phyloP scores from a whole-genome alignment of 148 eudicot species.

The Arbutus unedo region DNA sequence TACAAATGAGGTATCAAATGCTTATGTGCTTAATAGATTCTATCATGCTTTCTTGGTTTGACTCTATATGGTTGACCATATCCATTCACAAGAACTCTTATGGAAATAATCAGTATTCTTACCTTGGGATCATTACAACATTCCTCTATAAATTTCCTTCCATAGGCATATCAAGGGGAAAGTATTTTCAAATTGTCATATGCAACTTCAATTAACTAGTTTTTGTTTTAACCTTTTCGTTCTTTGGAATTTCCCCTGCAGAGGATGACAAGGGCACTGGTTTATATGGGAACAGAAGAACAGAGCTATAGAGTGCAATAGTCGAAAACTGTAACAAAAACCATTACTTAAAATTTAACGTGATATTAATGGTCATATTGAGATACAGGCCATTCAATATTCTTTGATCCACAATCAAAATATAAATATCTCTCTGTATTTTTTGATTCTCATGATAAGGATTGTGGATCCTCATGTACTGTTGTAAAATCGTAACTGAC shows the following conservation, averaged over 20 bases:
- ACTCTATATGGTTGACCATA: slow-evolving; percentile 3
- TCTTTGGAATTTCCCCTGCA: slow-evolving; percentile 22
- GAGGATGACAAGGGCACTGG: slow-evolving; percentile 51
- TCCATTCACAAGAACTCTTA: neutral
- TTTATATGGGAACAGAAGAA: slow-evolving; percentile 50
- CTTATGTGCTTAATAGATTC: neutral
- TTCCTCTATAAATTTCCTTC: neutral
- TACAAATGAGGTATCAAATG: slow-evolving; percentile 68
- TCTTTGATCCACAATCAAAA: slow-evolving; percentile 33
- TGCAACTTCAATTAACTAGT: neutral
- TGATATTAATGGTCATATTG: slow-evolving; percentile 17
- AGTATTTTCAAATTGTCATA: too few relatives aligned
- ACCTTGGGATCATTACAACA: neutral
- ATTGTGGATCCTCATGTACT: slow-evolving; percentile 16
- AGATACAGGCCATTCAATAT: slow-evolving; percentile 23
- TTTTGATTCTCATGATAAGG: slow-evolving; percentile 33
- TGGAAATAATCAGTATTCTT: neutral
- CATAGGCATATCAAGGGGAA: neutral
- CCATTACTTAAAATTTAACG: neutral
- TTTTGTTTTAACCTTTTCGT: neutral
- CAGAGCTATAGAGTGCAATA: slow-evolving; percentile 49
- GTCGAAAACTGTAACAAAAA: slow-evolving; percentile 15
- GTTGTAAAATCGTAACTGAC: neutral
- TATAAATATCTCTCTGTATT: slow-evolving; percentile 14
- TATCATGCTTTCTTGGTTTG: neutral